Evolutionary conservation across 495 filamentous ascomycete species (phyloP).

Genomic region (Trichoderma erinaceum): DNA sequence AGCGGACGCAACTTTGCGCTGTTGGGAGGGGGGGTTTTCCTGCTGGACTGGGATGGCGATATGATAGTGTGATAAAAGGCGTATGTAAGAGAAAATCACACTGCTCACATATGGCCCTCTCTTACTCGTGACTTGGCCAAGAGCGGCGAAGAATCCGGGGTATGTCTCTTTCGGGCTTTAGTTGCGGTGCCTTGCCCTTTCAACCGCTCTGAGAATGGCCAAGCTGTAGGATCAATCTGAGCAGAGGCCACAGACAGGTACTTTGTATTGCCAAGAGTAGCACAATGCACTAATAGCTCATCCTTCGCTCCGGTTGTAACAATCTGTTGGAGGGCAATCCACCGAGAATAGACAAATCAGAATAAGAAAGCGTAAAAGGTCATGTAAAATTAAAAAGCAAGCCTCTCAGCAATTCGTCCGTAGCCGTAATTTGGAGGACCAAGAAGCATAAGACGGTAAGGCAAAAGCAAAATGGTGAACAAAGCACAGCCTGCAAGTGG

Average conservation of each 20-base stretch:
- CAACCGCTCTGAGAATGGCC: background rate
- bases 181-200: background rate
- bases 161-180: background rate
- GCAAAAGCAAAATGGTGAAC: background rate
- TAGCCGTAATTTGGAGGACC: background rate
- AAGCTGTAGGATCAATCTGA: background rate
- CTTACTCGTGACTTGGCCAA: background rate
- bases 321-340: too few relatives aligned
- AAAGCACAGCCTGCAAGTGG: background rate
- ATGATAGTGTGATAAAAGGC: background rate
- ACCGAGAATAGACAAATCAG: too few relatives aligned
- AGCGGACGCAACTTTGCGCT: constrained; percentile 12
- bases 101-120: background rate
- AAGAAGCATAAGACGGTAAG: background rate
- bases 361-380: too few relatives aligned
- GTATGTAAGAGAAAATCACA: background rate
- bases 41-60: background rate
- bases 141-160: background rate
- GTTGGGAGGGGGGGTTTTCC: background rate
- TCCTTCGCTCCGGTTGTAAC: too few relatives aligned
- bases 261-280: too few relatives aligned
- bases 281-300: too few relatives aligned
- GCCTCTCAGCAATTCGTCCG: too few relatives aligned
- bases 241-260: background rate
- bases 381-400: too few relatives aligned